These are phyloP conservation scores for Cytospora chrysosperma DNA, from an alignment of 2,329 filamentous ascomycete species.

Conservation along the genomic window DNA sequence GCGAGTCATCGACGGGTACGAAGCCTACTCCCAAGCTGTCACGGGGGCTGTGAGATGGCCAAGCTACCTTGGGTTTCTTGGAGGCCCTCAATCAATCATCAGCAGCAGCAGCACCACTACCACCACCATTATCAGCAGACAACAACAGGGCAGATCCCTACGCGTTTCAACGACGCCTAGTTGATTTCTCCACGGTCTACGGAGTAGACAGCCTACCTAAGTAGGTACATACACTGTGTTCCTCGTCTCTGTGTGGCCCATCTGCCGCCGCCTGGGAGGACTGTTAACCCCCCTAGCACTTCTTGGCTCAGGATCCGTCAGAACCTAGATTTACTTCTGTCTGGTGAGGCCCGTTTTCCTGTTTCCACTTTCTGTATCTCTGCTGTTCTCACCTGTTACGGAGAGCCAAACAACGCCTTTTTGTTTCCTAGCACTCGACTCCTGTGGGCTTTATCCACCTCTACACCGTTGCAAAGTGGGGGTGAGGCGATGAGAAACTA, in stretches of 20 bases:
- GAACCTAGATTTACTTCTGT: not conserved
- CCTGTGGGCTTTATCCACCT: not conserved
- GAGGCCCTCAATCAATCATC: not conserved
- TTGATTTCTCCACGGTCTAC: not conserved
- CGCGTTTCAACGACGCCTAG: not conserved
- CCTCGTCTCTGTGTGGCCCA: not conserved
- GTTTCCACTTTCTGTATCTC: not conserved
- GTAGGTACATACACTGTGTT: too few species aligned
- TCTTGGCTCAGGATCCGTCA: slow-evolving; percentile 1
- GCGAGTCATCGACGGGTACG: not conserved
- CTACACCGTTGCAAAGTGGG: slow-evolving; percentile 9
- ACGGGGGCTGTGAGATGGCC: not conserved
- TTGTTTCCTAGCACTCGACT: not conserved
- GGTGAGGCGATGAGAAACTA: slow-evolving; percentile 15
- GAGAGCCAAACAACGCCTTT: not conserved
- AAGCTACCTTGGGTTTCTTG: not conserved
- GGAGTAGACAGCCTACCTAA: not conserved
- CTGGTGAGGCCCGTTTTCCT: not conserved
- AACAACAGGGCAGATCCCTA: not conserved
- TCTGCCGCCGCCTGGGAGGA: not conserved
- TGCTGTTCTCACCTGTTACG: not conserved
- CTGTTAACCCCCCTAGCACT: not conserved
- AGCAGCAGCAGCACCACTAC: too few species aligned
- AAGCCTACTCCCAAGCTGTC: not conserved
- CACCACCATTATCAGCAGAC: too few species aligned